Evolutionary conservation across 2,329 filamentous ascomycete species (phyloP), one percentile per base, ranked within the genome.

Genomic region (Periconia macrospinosa): DNA sequence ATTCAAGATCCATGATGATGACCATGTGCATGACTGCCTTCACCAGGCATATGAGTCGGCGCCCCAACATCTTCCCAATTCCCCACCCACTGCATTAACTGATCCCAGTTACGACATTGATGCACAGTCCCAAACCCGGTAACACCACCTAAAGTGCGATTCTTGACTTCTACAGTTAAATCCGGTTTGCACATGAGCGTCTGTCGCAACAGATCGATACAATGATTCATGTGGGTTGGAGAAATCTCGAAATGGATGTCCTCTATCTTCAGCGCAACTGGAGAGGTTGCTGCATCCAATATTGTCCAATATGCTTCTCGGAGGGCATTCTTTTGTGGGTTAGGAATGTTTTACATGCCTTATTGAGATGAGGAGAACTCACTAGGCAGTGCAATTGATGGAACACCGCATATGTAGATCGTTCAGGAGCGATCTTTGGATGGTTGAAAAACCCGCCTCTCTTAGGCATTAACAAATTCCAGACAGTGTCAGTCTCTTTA

Each of bases 331-430:
- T 27, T 27, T 27, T 27, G 23, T 27, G 3, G 3, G 23, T 41
- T 41, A 41, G 37, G 8, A 8, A 27, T 27, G 8, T 27, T 27
- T 41, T 3, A 3, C 37, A 41, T 41, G 10, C 14, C 6, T 18
- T 3, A 18, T 10, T n/a, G 37, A 41, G 15, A 3, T 5, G 17
- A 18, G 6, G 10, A 41, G 14, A 18, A 18, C 37, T 41, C 17
- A 41, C 37, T 17, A 63, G 20, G 43, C 59, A 62, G 47, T 63
- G 60, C 2, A 63, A 46, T 20, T 59, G 57, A 49, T 63, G 61
- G 33, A 59, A 63, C 2, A 59, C 58, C 5, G 59, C 47, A 35
- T 59, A 56, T 5, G 59, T 46, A 2, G 59, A 63, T 6, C 57
- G 50, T 20, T 54, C 19, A 9, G 61, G 52, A 3, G 59, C 61